Evolutionary conservation across 345 rosid genomes (phyloP).

Genomic region (Aquilaria malaccensis): DNA sequence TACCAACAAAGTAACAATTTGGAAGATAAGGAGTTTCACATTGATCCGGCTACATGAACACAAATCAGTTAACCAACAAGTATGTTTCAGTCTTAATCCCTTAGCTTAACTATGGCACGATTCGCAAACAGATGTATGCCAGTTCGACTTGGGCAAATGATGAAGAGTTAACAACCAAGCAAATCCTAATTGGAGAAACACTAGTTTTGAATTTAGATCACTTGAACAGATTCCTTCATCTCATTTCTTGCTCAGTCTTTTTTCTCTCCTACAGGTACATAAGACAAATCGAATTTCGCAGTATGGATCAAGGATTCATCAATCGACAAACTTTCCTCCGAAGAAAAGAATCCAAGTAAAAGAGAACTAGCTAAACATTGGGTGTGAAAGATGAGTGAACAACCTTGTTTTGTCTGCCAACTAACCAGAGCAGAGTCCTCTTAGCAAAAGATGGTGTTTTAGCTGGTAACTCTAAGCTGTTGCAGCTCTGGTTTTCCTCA

Average conservation of each 20-base stretch:
- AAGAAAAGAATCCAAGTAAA: background rate
- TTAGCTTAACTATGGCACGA: too few relatives aligned
- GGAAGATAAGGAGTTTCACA: too few relatives aligned
- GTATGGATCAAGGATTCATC: constrained; percentile 12
- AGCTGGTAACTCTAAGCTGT: constrained; percentile 30
- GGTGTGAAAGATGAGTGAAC: constrained; percentile 66
- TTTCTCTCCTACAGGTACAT: constrained; percentile 9
- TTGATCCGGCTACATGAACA: too few relatives aligned
- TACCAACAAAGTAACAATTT: too few relatives aligned
- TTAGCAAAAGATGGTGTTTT: constrained; percentile 94
- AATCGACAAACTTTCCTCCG: constrained; percentile 4
- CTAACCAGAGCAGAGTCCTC: constrained; percentile 87
- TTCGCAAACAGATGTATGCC: too few relatives aligned
- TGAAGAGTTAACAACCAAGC: background rate
- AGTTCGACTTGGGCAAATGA: too few relatives aligned
- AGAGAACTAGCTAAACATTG: constrained; percentile 27
- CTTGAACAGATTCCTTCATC: background rate
- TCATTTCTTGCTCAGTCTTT: background rate
- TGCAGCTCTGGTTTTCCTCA: constrained; percentile 39
- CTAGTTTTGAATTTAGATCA: background rate
- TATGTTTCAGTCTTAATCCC: too few relatives aligned
- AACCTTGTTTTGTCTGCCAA: constrained; percentile 90
- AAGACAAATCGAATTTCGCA: constrained; percentile 18
- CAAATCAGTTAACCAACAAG: too few relatives aligned
- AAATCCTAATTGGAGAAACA: background rate